Evolutionary conservation across 2,329 filamentous ascomycete genomes (phyloP).

Genomic region (Fusarium bulbicola): DNA sequence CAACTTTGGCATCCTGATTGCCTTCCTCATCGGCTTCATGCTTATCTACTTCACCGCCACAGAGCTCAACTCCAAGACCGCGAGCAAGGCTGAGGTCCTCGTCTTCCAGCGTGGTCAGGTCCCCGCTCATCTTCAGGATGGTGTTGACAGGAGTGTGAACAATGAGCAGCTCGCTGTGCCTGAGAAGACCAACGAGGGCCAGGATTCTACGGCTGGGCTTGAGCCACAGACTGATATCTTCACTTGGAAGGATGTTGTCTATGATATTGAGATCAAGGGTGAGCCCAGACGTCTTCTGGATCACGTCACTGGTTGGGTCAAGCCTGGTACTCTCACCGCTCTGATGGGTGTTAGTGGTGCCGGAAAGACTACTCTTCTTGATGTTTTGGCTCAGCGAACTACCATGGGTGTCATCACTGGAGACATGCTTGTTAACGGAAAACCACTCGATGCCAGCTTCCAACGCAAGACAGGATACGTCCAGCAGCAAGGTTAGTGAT

Average conservation of each 20-base stretch:
- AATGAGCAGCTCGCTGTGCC: slow-evolving; percentile 45
- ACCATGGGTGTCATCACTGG: slow-evolving; percentile 71
- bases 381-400: slow-evolving; percentile 58
- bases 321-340: slow-evolving; percentile 86
- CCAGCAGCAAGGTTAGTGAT: slow-evolving; percentile 65
- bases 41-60: slow-evolving; percentile 68
- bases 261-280: slow-evolving; percentile 75
- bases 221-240: slow-evolving; percentile 68
- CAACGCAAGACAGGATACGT: slow-evolving; percentile 74
- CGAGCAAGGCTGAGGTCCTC: slow-evolving; percentile 73
- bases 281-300: slow-evolving; percentile 78
- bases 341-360: slow-evolving; percentile 70
- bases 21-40: slow-evolving; percentile 72
- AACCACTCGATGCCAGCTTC: slow-evolving; percentile 64
- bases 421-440: slow-evolving; percentile 72
- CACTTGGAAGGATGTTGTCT: slow-evolving; percentile 81
- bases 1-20: slow-evolving; percentile 75
- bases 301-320: slow-evolving; percentile 87
- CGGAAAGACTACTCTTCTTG: slow-evolving; percentile 55
- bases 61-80: slow-evolving; percentile 71
- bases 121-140: slow-evolving; percentile 51
- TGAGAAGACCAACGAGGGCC: slow-evolving; percentile 31
- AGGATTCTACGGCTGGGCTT: slow-evolving; percentile 42
- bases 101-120: slow-evolving; percentile 70
- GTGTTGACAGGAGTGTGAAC: slow-evolving; percentile 36